phyloP scores from a whole-genome alignment of 306 rosid species.

The Prunus kanzakura region DNA sequence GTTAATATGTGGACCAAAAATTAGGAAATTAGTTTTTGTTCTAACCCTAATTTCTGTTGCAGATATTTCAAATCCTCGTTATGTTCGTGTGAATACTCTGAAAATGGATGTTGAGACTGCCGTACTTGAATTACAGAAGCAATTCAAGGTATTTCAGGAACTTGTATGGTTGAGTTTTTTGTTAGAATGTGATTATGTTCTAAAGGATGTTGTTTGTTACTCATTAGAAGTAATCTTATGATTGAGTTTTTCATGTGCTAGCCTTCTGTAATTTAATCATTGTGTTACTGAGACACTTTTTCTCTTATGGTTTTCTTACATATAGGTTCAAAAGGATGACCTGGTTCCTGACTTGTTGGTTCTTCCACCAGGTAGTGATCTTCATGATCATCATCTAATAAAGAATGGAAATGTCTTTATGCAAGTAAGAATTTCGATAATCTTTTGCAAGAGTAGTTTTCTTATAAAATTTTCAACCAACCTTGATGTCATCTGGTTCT shows the following conservation, averaged over 20 bases:
- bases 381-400: constrained; percentile 81
- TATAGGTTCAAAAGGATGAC: constrained; percentile 78
- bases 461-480: neutral
- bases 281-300: neutral
- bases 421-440: constrained; percentile 59
- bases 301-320: constrained; percentile 9
- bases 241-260: neutral
- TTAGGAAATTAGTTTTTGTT: no score
- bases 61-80: constrained; percentile 66
- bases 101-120: constrained; percentile 71
- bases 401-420: constrained; percentile 73
- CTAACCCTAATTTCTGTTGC: constrained; percentile 32
- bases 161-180: neutral
- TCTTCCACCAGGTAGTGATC: constrained; percentile 83
- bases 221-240: neutral
- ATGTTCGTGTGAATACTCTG: constrained; percentile 88
- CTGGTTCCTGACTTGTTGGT: constrained; percentile 71
- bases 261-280: neutral
- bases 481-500: neutral
- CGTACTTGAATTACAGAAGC: constrained; percentile 50
- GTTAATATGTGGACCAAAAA: no score
- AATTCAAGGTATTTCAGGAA: constrained; percentile 43
- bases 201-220: neutral
- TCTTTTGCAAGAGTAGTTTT: neutral
- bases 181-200: neutral